Evolutionary conservation across 2,329 filamentous ascomycete species (phyloP), one percentile per base, ranked within the genome.

Genomic region (Talaromyces rugulosus): DNA sequence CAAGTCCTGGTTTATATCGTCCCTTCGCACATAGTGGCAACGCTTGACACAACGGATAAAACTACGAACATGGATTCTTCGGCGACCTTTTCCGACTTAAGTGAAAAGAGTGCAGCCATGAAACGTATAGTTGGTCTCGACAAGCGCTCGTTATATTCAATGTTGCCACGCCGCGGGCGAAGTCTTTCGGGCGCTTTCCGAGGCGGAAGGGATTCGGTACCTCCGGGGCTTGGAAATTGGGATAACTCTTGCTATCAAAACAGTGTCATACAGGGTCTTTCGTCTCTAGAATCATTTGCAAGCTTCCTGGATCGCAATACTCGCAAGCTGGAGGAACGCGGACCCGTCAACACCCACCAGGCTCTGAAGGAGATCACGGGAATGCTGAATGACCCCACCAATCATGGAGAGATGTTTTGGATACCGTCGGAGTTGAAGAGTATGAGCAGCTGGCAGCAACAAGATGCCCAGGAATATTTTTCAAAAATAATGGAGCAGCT

Each of bases 221-320:
- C 79, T 4, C 75, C 80, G 5, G 95, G 95, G 0, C 79, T 98
- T 59, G 92, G 91, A 9, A 99, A 99, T 74, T 89, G 88, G 79
- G 91, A 96, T 78, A 96, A 97, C 73, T 96, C 92, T 1, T 98
- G 95, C 80, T 99, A 96, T 74, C 95, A 98, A 76, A 99, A 99
- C 75, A 97, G 93, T 72, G 89, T 97, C 23, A 86, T 99, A 11
- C 92, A 96, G 74, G 88, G 89, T 6, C 80, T 98, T 50, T 88
- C 93, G 1, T 89, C 93, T 4, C 81, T 98, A 33, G 83, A 84
- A 18, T 84, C 88, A 4, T 79, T 98, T 33, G 83, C 85, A 30
- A 78, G 78, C 2, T 95, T 92, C 69, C 82, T 96, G 7, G 79
- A 66, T n/a, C 67, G 66, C 30, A 80, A 78, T 63, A 65, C 78